Percentiles rank a stretch among this genome's conserved stretches.
phyloP scores from a whole-genome alignment of 495 filamentous ascomycete species.

The Penicillium antarcticum region DNA sequence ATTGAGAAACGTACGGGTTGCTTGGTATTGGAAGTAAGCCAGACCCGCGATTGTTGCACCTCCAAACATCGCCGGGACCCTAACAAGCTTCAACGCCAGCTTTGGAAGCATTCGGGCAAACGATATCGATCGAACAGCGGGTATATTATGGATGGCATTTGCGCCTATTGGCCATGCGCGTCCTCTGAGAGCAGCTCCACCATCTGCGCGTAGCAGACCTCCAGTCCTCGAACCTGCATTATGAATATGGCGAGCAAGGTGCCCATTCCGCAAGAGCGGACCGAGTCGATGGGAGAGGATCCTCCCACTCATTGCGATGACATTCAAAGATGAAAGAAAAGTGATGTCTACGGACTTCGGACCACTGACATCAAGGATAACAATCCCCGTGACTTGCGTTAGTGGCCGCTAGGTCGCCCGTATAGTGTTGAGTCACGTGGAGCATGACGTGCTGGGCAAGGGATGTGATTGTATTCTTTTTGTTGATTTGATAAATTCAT shows the following conservation, averaged over 20 bases:
- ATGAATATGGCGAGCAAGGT: conserved; percentile 63
- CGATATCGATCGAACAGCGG: conserved; percentile 79
- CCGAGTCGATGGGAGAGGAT: conserved; percentile 70
- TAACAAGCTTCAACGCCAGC: conserved; percentile 79
- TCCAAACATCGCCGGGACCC: conserved; percentile 87
- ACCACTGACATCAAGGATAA: conserved; percentile 26
- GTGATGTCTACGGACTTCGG: conserved; percentile 17
- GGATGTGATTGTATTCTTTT: conserved; percentile 17
- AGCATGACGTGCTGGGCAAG: conserved; percentile 36
- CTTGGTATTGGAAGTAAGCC: conserved; percentile 95
- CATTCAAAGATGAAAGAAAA: conserved; percentile 29
- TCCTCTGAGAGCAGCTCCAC: conserved; percentile 55
- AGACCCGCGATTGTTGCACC: conserved; percentile 80
- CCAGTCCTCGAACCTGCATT: conserved; percentile 59
- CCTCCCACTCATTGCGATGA: conserved; percentile 72
- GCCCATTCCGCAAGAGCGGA: conserved; percentile 59
- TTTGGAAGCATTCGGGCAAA: conserved; percentile 85
- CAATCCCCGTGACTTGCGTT: conserved; percentile 35
- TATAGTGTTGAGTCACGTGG: conserved; percentile 35
- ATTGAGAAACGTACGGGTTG: conserved; percentile 63
- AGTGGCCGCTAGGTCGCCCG: conserved; percentile 34
- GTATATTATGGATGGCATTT: conserved; percentile 73
- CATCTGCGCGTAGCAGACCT: conserved; percentile 65
- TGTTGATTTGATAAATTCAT: conserved; percentile 7
- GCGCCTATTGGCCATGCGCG: conserved; percentile 71